phyloP scores from a whole-genome alignment of 352 stramenopile species.

The Pythium grandisporangium region DNA sequence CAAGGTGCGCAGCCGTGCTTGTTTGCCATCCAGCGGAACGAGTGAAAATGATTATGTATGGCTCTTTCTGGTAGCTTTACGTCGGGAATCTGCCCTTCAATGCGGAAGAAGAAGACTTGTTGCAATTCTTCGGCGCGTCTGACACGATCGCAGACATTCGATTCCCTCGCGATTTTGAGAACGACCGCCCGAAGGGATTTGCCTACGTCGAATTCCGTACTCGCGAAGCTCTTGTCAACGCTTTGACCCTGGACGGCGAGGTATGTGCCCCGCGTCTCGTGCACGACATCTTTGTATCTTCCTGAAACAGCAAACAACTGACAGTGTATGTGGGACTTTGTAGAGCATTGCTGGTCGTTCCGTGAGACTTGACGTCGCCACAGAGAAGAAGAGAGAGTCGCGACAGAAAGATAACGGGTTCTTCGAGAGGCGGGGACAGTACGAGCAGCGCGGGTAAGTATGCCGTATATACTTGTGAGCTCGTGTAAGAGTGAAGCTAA shows the following conservation, averaged over 20 bases:
- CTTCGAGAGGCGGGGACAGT: constrained; percentile 32
- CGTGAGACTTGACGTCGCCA: constrained; percentile 65
- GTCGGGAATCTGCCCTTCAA: constrained; percentile 78
- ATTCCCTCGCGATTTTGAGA: constrained; percentile 50
- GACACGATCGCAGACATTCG: constrained; percentile 60
- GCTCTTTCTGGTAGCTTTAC: constrained; percentile 39
- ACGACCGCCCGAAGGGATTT: constrained; percentile 71
- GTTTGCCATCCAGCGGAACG: too few relatives aligned
- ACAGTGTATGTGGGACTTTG: not conserved
- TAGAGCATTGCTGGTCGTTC: constrained; percentile 29
- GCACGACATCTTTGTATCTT: constrained; percentile 1
- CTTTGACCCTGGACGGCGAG: constrained; percentile 50
- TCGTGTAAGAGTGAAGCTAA: constrained; percentile 5
- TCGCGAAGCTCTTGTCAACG: constrained; percentile 52
- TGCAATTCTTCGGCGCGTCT: constrained; percentile 42
- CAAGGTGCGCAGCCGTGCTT: too few relatives aligned
- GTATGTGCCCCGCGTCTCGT: constrained; percentile 4
- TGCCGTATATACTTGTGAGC: constrained; percentile 1
- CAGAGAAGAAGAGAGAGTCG: constrained; percentile 39
- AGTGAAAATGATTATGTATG: too few relatives aligned
- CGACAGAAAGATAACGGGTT: constrained; percentile 29
- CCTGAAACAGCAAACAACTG: too few relatives aligned
- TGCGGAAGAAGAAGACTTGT: constrained; percentile 57
- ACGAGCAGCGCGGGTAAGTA: constrained; percentile 20
- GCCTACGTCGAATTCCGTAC: constrained; percentile 79